Conservation (phyloP, 2,329 filamentous ascomycete species). For the Ilyonectria destructans region DNA sequence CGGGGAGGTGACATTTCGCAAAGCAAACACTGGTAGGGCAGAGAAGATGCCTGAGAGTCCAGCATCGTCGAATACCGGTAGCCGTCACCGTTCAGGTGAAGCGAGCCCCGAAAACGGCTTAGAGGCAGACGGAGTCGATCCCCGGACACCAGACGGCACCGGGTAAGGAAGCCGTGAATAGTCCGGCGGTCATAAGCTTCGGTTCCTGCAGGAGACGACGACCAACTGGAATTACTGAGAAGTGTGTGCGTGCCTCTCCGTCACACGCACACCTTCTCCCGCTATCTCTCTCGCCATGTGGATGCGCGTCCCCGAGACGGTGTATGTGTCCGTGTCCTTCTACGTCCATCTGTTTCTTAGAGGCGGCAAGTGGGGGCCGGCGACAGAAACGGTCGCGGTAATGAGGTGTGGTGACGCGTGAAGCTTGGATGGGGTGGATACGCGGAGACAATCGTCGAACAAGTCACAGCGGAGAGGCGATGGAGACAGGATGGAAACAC, state of each 20-base stretch:
- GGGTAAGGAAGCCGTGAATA: constrained; percentile 10
- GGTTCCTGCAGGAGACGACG: constrained; percentile 23
- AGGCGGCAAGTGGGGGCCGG: constrained; percentile 12
- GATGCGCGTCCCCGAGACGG: constrained; percentile 2
- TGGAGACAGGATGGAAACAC: constrained; percentile 20
- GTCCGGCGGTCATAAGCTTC: constrained; percentile 19
- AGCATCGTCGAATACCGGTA: not conserved
- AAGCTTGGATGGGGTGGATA: not conserved
- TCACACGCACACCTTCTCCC: not conserved
- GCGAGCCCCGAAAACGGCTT: constrained; percentile 18
- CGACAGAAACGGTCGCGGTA: constrained; percentile 27
- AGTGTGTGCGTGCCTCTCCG: not conserved
- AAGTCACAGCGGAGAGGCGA: constrained; percentile 13
- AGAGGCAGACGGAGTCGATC: constrained; percentile 17
- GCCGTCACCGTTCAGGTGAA: constrained; percentile 19
- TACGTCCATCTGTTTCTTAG: constrained; percentile 1
- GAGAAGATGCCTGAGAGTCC: constrained; percentile 21
- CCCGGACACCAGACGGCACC: constrained; percentile 15
- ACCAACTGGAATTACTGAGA: not conserved
- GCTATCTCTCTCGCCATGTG: not conserved
- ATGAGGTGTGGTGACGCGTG: constrained; percentile 9
- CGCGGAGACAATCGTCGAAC: constrained; percentile 5
- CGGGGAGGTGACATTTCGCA: not conserved
- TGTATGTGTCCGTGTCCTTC: constrained; percentile 17
- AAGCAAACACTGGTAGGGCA: constrained; percentile 13